Conservation (phyloP, 2,329 filamentous ascomycete genomes). For the Penicillium olsonii region DNA sequence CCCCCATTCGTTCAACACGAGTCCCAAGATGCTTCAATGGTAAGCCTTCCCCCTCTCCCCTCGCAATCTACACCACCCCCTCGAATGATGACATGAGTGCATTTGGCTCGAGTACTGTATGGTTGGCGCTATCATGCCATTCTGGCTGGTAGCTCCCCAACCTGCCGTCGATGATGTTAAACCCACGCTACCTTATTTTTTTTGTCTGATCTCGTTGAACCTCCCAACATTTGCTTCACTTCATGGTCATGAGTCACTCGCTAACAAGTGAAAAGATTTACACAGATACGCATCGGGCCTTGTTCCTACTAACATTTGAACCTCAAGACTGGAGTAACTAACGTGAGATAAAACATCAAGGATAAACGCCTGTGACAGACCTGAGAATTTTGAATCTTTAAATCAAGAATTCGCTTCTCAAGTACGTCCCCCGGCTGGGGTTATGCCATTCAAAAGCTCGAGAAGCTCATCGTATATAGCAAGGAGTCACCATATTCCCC, state of each 20-base stretch:
- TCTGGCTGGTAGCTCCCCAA: conserved; percentile 65
- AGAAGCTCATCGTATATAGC: conserved; percentile 59
- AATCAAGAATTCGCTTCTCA: conserved; percentile 78
- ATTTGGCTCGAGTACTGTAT: conserved; percentile 99
- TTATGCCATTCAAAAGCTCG: conserved; percentile 29
- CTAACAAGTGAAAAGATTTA: conserved; percentile 26
- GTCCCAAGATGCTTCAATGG: conserved; percentile 11
- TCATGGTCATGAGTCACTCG: conserved; percentile 14
- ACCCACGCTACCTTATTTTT: conserved; percentile 96
- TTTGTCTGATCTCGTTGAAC: conserved; percentile 68
- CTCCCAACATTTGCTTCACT: conserved; percentile 14
- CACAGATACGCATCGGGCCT: conserved; percentile 12
- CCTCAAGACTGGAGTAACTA: conserved; percentile 26
- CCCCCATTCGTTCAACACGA: conserved; percentile 12
- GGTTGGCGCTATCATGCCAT: conserved; percentile 67
- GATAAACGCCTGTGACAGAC: conserved; percentile 90
- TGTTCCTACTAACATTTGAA: neutral
- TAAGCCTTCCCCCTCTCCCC: conserved; percentile 18
- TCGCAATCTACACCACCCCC: conserved; percentile 4
- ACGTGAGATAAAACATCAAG: conserved; percentile 53
- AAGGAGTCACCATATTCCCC: conserved; percentile 80
- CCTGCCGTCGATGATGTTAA: conserved; percentile 94
- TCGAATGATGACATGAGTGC: conserved; percentile 99
- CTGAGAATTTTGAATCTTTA: conserved; percentile 82
- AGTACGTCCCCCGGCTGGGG: conserved; percentile 64